Conservation (phyloP, 208 protist genomes). For the Endotrypanum monterogeii region DNA sequence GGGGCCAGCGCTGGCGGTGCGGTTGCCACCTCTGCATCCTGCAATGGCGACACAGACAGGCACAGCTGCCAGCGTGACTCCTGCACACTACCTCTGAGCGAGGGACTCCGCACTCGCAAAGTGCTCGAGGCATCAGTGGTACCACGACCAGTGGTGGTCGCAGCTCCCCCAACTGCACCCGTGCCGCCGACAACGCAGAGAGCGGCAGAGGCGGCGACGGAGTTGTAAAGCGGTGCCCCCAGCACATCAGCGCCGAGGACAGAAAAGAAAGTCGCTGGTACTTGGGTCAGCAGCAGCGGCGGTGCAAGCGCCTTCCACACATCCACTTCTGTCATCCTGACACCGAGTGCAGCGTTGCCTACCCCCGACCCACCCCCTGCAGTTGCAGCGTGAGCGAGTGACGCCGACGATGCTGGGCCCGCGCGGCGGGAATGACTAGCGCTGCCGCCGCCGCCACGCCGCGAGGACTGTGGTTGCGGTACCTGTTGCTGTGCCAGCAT, state of each 20-base stretch:
- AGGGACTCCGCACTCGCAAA: not conserved
- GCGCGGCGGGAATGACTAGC: not conserved
- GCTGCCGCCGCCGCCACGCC: slow-evolving; percentile 19
- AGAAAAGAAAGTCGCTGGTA: slow-evolving; percentile 49
- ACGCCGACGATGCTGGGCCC: slow-evolving; percentile 1
- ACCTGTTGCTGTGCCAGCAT: slow-evolving; percentile 28
- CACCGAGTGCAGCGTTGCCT: not conserved
- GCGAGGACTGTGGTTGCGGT: slow-evolving; percentile 22
- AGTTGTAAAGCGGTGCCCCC: slow-evolving; percentile 71
- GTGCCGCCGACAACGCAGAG: slow-evolving; percentile 18
- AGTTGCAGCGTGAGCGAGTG: not conserved
- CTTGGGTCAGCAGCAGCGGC: slow-evolving; percentile 57
- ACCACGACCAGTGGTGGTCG: not conserved
- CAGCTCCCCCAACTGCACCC: not conserved
- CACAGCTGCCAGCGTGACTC: slow-evolving; percentile 36
- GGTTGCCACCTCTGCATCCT: slow-evolving; percentile 32
- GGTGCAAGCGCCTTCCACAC: slow-evolving; percentile 63
- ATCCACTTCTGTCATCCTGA: slow-evolving; percentile 43
- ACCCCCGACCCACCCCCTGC: not conserved
- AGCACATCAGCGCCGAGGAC: slow-evolving; percentile 38
- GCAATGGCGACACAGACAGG: slow-evolving; percentile 60
- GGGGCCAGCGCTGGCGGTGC: slow-evolving; percentile 2
- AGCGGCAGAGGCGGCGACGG: slow-evolving; percentile 62
- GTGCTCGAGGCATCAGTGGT: not conserved
- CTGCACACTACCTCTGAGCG: not conserved